Conservation (phyloP, 23 red algal species). For the Porphyridium purpureum region DNA sequence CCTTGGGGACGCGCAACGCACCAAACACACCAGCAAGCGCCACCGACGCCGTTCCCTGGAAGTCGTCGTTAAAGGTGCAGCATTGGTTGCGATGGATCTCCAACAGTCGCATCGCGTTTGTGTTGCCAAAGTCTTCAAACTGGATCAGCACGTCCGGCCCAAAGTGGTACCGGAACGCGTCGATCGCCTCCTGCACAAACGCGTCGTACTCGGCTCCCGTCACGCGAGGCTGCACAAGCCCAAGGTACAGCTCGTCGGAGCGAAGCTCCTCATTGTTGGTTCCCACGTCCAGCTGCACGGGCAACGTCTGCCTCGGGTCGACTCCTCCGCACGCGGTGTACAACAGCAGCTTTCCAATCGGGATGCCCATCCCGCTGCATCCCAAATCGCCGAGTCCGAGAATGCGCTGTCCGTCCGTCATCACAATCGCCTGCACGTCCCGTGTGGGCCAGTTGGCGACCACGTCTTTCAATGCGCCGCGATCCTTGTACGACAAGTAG, state of each 20-base stretch:
- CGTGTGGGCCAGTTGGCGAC: constrained; percentile 45
- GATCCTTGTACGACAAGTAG: constrained; percentile 40
- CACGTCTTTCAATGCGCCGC: constrained; percentile 20
- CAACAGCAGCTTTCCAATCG: constrained; percentile 75
- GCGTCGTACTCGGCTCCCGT: constrained; percentile 54
- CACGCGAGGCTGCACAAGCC: constrained; percentile 31
- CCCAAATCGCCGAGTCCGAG: constrained; percentile 86
- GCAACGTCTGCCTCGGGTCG: constrained; percentile 38
- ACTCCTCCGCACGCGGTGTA: constrained; percentile 83
- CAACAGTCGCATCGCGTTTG: constrained; percentile 64
- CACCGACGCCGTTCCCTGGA: constrained; percentile 87
- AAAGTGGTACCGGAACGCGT: constrained; percentile 33
- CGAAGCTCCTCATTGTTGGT: constrained; percentile 38
- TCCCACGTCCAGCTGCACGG: constrained; percentile 74
- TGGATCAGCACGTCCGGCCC: constrained; percentile 51
- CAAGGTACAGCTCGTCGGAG: constrained; percentile 44
- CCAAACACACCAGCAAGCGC: constrained; percentile 58
- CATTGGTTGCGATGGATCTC: constrained; percentile 21
- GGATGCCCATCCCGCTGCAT: constrained; percentile 60
- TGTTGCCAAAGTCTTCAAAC: constrained; percentile 90
- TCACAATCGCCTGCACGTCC: constrained; percentile 62
- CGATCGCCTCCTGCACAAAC: constrained; percentile 65
- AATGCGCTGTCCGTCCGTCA: constrained; percentile 70
- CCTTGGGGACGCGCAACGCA: constrained; percentile 42
- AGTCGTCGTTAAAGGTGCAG: constrained; percentile 88